phyloP scores from a whole-genome alignment of 805 yeast species.

The Candida broadrunensis region DNA sequence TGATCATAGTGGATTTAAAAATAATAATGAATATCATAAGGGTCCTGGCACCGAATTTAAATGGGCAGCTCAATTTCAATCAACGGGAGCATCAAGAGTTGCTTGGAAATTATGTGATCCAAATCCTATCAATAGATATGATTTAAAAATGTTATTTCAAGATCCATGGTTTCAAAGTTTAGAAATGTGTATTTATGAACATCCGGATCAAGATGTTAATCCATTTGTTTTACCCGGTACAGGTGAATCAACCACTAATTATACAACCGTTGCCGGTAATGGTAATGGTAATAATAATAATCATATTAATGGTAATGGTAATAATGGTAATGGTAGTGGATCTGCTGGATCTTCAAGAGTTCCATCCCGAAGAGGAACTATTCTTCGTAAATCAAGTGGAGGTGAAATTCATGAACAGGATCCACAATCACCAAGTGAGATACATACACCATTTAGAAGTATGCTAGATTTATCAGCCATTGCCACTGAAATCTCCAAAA shows the following conservation, averaged over 20 bases:
- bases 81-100: constrained; percentile 60
- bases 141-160: constrained; percentile 48
- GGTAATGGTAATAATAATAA: constrained; percentile 3
- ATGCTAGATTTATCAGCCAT: constrained; percentile 35
- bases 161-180: constrained; percentile 64
- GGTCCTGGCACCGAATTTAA: constrained; percentile 75
- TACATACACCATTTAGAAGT: constrained; percentile 31
- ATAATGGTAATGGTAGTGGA: not conserved
- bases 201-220: constrained; percentile 34
- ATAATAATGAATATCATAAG: constrained; percentile 38
- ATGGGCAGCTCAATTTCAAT: constrained; percentile 60
- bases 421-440: constrained; percentile 9
- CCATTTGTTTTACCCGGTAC: constrained; percentile 30
- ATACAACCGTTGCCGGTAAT: constrained; percentile 1
- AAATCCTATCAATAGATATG: constrained; percentile 49
- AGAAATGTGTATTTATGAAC: constrained; percentile 60
- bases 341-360: constrained; percentile 22
- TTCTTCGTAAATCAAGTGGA: constrained; percentile 2
- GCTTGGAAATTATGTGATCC: constrained; percentile 79
- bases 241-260: constrained; percentile 10
- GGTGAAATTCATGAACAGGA: constrained; percentile 1
- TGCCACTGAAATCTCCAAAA: not conserved
- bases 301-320: not conserved
- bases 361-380: constrained; percentile 32
- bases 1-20: constrained; percentile 48